Percentiles rank a stretch among this genome's conserved stretches.
These are phyloP conservation scores for Thermoascus crustaceus DNA, from an alignment of 2,329 filamentous ascomycete genomes.

Conservation along the genomic window DNA sequence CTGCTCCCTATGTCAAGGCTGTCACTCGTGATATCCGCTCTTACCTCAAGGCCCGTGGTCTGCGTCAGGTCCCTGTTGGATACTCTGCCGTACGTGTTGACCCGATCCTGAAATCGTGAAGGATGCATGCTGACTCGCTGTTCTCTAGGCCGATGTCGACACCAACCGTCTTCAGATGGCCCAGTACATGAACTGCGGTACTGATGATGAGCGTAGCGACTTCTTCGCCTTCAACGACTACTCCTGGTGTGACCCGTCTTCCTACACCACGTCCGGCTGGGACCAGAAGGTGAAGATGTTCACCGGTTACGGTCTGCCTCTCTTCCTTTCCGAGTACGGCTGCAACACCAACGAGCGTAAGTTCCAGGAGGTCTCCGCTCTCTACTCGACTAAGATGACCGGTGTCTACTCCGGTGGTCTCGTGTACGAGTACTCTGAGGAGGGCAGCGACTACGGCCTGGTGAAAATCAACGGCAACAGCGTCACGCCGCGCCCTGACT, in stretches of 20 bases:
- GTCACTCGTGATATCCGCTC: conserved; percentile 68
- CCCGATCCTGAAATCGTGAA: background rate
- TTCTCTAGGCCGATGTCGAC: conserved; percentile 61
- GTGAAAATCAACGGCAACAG: conserved; percentile 54
- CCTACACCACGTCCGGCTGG: conserved; percentile 70
- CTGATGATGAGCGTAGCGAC: conserved; percentile 73
- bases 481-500: conserved; percentile 56
- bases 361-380: conserved; percentile 68
- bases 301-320: conserved; percentile 74
- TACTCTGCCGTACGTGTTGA: conserved; percentile 47
- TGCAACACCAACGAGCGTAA: conserved; percentile 75
- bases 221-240: conserved; percentile 88
- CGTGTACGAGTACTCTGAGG: conserved; percentile 92
- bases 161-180: conserved; percentile 82
- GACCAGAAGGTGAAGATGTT: conserved; percentile 83
- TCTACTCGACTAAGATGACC: conserved; percentile 81
- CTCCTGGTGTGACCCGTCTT: conserved; percentile 68
- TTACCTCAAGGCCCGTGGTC: conserved; percentile 55
- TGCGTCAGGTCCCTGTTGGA: conserved; percentile 63
- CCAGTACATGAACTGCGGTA: conserved; percentile 87
- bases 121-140: background rate
- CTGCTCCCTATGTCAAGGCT: conserved; percentile 69
- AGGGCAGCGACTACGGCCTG: conserved; percentile 72
- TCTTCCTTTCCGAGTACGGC: conserved; percentile 93
- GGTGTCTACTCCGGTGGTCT: conserved; percentile 88